Percentiles rank a stretch among this genome's conserved stretches.
Conservation (phyloP, 148 eudicot genomes). For the Amaranthus hypochondriacus region DNA sequence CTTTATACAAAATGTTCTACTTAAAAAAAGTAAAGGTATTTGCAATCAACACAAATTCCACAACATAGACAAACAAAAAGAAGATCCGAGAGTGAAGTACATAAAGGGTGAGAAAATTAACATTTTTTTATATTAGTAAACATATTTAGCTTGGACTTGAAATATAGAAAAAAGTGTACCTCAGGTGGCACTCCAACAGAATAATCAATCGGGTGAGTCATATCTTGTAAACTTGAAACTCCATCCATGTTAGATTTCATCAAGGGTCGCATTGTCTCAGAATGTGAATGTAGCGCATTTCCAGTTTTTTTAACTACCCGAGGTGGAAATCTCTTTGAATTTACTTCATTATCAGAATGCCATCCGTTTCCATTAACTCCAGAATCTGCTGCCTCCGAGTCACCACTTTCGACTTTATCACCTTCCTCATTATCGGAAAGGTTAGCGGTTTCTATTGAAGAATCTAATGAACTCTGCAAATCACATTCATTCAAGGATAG, state of each 20-base stretch:
- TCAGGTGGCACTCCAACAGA: constrained; percentile 80
- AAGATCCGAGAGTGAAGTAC: background rate
- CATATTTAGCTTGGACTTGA: background rate
- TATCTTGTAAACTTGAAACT: constrained; percentile 35
- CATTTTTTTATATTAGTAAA: background rate
- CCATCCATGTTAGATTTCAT: constrained; percentile 29
- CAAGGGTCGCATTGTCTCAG: constrained; percentile 31
- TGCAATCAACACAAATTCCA: background rate
- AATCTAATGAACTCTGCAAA: constrained; percentile 38
- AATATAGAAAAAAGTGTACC: constrained; percentile 39
- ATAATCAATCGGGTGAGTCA: constrained; percentile 47
- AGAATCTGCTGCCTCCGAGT: constrained; percentile 36
- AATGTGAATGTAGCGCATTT: constrained; percentile 29
- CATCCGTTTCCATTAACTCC: constrained; percentile 45
- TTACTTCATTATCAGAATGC: constrained; percentile 81
- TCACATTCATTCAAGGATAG: constrained; percentile 56
- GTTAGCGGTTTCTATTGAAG: constrained; percentile 49
- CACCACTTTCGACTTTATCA: constrained; percentile 43
- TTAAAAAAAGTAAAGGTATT: background rate
- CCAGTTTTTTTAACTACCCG: constrained; percentile 37
- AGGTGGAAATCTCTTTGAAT: constrained; percentile 56
- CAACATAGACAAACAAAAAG: background rate
- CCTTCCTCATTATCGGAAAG: constrained; percentile 68
- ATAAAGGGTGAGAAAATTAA: background rate
- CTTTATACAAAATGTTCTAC: background rate